Conservation (phyloP, 2,329 filamentous ascomycete species). For the Cercospora sp. region DNA sequence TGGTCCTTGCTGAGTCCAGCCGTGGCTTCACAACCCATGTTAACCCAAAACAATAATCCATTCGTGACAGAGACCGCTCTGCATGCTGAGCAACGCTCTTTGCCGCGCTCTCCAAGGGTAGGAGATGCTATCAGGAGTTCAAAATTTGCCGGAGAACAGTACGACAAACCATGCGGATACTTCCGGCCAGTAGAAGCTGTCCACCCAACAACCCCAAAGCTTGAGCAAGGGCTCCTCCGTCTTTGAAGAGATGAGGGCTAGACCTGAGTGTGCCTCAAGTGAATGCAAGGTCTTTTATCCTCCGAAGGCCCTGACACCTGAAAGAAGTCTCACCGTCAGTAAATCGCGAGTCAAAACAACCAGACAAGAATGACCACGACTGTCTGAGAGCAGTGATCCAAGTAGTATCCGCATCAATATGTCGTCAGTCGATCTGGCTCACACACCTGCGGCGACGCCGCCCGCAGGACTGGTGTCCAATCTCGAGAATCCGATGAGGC, state of each 20-base stretch:
- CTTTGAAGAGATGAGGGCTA: not conserved
- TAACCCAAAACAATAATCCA: not conserved
- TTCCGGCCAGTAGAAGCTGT: not conserved
- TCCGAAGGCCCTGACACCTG: not conserved
- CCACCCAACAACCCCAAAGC: not conserved
- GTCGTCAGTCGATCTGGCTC: slow-evolving; percentile 9
- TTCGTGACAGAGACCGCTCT: not conserved
- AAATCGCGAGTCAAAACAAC: not conserved
- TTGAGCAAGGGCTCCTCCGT: not conserved
- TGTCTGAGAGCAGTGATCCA: not conserved
- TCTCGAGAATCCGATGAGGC: slow-evolving; percentile 15
- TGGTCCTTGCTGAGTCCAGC: not conserved
- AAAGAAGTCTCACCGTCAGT: not conserved
- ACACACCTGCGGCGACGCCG: slow-evolving; percentile 16
- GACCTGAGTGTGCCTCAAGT: not conserved
- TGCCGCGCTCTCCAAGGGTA: not conserved
- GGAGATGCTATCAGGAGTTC: not conserved
- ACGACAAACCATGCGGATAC: not conserved
- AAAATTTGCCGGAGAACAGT: not conserved
- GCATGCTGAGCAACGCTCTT: not conserved
- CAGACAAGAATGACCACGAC: not conserved
- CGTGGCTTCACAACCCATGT: not conserved
- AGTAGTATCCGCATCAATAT: not conserved
- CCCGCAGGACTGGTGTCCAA: slow-evolving; percentile 21
- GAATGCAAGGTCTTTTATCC: not conserved